Evolutionary conservation across 1,139 yeast genomes (phyloP).

Genomic region (Suhomyces wounanorum): DNA sequence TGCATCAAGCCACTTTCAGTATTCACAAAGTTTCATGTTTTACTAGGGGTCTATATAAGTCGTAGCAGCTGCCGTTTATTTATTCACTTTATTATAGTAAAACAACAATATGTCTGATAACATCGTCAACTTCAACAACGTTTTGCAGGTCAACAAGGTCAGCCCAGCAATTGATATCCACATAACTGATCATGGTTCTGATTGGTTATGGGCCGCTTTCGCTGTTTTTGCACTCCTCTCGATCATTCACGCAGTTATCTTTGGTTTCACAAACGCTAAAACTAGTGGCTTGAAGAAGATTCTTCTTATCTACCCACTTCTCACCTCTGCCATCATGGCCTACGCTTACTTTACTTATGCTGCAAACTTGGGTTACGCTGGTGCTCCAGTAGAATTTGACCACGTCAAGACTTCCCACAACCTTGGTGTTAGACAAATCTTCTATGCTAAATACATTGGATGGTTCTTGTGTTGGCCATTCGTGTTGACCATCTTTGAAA

Average conservation of each 20-base stretch:
- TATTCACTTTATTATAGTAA: background rate
- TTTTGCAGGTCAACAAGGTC: constrained; percentile 50
- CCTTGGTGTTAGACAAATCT: constrained; percentile 58
- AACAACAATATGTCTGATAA: constrained; percentile 14
- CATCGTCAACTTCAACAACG: constrained; percentile 41
- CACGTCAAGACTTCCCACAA: constrained; percentile 44
- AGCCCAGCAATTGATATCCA: constrained; percentile 48
- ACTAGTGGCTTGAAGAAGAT: constrained; percentile 39
- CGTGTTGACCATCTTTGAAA: constrained; percentile 48
- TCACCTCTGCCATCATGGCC: constrained; percentile 49
- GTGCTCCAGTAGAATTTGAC: constrained; percentile 54
- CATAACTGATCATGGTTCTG: constrained; percentile 60
- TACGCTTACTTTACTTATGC: constrained; percentile 64
- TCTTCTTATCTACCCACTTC: constrained; percentile 48
- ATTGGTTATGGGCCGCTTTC: constrained; percentile 73
- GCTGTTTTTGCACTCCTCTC: constrained; percentile 48
- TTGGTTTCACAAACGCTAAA: constrained; percentile 39
- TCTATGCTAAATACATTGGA: constrained; percentile 65
- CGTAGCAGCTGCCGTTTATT: background rate
- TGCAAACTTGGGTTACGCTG: constrained; percentile 66
- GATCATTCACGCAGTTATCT: constrained; percentile 41
- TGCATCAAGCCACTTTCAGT: constrained; percentile 2
- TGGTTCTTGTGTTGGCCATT: constrained; percentile 68
- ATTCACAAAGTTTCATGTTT: background rate
- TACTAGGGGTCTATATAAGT: background rate